Conservation (phyloP, 495 filamentous ascomycete species). For the Pseudomonodictys pantanalensis region DNA sequence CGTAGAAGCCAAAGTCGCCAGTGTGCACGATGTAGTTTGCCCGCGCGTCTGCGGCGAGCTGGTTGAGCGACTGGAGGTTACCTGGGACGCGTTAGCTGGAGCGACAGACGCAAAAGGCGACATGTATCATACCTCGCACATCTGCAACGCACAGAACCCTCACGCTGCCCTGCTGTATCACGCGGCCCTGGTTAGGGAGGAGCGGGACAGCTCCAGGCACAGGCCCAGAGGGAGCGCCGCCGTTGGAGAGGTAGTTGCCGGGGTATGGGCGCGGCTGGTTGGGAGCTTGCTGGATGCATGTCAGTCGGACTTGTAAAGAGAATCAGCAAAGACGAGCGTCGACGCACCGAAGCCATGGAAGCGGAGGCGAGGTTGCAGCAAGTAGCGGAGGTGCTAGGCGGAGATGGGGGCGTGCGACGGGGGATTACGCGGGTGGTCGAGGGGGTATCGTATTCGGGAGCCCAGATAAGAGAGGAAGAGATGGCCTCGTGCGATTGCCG, state of each 20-base stretch:
- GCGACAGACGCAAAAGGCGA: background rate
- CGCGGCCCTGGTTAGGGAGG: conserved; percentile 63
- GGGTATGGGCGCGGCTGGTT: conserved; percentile 42
- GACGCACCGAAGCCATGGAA: conserved; percentile 50
- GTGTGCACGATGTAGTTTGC: conserved; percentile 98
- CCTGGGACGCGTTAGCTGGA: conserved; percentile 52
- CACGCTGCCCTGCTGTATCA: conserved; percentile 80
- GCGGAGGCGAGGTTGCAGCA: conserved; percentile 3
- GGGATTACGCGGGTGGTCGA: background rate
- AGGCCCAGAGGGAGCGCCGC: conserved; percentile 41
- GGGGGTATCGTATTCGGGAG: background rate
- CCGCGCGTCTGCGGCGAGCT: conserved; percentile 86
- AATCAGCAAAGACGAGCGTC: background rate
- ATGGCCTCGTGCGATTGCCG: background rate
- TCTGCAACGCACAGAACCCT: conserved; percentile 95
- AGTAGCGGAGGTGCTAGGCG: conserved; percentile 8
- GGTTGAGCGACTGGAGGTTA: conserved; percentile 92
- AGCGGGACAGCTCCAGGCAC: conserved; percentile 45
- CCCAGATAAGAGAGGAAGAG: background rate
- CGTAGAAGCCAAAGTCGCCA: conserved; percentile 99
- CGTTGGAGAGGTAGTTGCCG: conserved; percentile 43
- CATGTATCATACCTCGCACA: conserved; percentile 75
- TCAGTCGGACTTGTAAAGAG: conserved; percentile 14
- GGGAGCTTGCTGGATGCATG: conserved; percentile 40
- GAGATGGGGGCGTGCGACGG: background rate